Percentiles rank a stretch among this genome's conserved stretches.
Evolutionary conservation across 164 flowering plant genomes (phyloP).

Genomic region (Magnolia kwangsiensis): DNA sequence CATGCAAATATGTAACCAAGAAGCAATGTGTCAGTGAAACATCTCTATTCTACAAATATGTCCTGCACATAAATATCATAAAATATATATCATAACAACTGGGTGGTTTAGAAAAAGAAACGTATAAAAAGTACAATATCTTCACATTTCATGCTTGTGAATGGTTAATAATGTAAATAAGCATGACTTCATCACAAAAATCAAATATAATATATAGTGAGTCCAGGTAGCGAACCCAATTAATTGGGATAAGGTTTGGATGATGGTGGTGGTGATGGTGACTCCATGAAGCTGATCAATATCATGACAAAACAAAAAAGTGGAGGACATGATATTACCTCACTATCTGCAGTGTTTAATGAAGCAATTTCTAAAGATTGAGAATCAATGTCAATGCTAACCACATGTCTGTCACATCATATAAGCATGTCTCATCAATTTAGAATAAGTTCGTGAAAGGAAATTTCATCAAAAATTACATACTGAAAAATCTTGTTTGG

Average conservation of each 20-base stretch:
- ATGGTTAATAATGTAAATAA: no score
- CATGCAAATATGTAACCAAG: conserved; percentile 10
- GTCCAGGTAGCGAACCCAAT: no score
- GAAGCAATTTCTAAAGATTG: conserved; percentile 74
- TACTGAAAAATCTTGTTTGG: not conserved
- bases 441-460: not conserved
- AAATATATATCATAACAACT: not conserved
- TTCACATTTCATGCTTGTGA: not conserved
- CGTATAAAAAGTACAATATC: not conserved
- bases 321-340: conserved; percentile 37
- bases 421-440: not conserved
- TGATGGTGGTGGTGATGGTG: no score
- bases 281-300: no score
- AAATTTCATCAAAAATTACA: not conserved
- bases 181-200: no score
- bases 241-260: no score
- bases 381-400: conserved; percentile 78
- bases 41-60: not conserved
- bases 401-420: conserved; percentile 49
- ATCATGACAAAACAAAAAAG: not conserved
- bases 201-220: no score
- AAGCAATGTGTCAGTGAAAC: conserved; percentile 16
- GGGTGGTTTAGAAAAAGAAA: not conserved
- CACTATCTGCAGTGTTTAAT: conserved; percentile 78
- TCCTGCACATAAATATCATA: not conserved